Base-by-base conservation (phyloP, 495 filamentous ascomycete genomes). In the Poronia punctata region DNA sequence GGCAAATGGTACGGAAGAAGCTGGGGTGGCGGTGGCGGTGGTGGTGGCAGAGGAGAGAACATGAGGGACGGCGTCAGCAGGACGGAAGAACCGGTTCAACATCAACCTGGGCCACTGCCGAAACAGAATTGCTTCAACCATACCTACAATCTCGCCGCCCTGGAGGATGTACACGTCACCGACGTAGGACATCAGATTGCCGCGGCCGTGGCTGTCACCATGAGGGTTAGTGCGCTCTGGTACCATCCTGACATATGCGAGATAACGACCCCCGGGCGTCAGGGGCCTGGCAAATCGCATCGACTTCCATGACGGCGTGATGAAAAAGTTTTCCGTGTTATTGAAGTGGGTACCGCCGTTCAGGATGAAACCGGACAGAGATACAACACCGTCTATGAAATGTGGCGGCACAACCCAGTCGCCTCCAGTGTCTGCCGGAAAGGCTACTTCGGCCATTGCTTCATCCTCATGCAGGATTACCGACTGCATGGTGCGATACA, bases 301-400 rank as follows among this genome's bases (percentile, higher is more conserved):
- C 6, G 31, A 33, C 31, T 14, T 33, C 31, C 31, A 33, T 11
- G 31, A 33, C 31, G 31, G 31, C 31, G 31, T 33, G 31, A 33
- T 33, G 31, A 33, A 33, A 71, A 60, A 24, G 77, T 72, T 0
- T 68, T 68, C 22, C 80, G 71, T 3, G 70, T 71, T 9, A 58
- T 67, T 51, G 79, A 78, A 42, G 71, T 79, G n/a, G 7, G 31
- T 33, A 7, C 31, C 31, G 10, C 73, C 79, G 48, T 86, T 85
- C 61, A 85, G 71, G 18, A 77, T 71, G 53, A 86, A 86, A 3
- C 82, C 82, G 12, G 78, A 70, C 4, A 79, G 53, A 37, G 76
- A 70, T 7, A 56, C 59, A 29, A 71, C 45, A 31, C 71, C 75
- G 49, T 84, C 81, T 27, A 82, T 79, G 69, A 73, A 82, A 50